Evolutionary conservation across 2,329 filamentous ascomycete genomes (phyloP).

Genomic region (Colletotrichum magnum): DNA sequence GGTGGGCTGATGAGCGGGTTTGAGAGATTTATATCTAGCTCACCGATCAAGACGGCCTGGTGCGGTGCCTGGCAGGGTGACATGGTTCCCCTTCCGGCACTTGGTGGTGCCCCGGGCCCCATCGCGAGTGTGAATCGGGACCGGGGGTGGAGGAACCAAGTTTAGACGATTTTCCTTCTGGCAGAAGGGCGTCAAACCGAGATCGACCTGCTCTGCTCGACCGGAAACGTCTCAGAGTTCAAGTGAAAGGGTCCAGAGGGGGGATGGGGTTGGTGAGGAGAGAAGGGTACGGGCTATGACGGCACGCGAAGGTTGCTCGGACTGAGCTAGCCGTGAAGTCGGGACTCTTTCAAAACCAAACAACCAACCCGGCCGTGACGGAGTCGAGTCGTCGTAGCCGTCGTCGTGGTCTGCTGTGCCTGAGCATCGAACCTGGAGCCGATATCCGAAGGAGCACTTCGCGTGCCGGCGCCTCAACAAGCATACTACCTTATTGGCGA

Average conservation of each 20-base stretch:
- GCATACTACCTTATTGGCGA: conserved; percentile 29
- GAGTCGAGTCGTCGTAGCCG: conserved; percentile 7
- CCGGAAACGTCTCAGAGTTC: conserved; percentile 36
- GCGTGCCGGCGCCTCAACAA: conserved; percentile 13
- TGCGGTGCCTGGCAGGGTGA: conserved; percentile 22
- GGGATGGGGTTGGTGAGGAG: conserved; percentile 1
- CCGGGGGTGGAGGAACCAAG: conserved; percentile 24
- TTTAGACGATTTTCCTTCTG: conserved; percentile 33
- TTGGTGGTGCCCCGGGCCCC: conserved; percentile 2
- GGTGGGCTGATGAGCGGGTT: conserved; percentile 39
- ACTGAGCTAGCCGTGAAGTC: conserved; percentile 26
- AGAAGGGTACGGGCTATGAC: conserved; percentile 32
- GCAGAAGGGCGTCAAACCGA: conserved; percentile 21
- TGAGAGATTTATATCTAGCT: conserved; percentile 43
- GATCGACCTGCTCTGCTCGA: conserved; percentile 32
- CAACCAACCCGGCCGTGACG: neutral
- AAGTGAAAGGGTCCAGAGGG: conserved; percentile 30
- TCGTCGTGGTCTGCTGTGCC: neutral
- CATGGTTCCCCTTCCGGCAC: conserved; percentile 21
- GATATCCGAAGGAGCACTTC: neutral
- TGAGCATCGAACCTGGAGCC: conserved; percentile 8
- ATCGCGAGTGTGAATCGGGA: neutral
- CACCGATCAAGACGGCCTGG: neutral
- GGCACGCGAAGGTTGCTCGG: conserved; percentile 29
- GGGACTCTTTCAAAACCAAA: conserved; percentile 23